Conservation (phyloP, 176 grass and related monocot genomes). For the Urochloa ruziziensis region DNA sequence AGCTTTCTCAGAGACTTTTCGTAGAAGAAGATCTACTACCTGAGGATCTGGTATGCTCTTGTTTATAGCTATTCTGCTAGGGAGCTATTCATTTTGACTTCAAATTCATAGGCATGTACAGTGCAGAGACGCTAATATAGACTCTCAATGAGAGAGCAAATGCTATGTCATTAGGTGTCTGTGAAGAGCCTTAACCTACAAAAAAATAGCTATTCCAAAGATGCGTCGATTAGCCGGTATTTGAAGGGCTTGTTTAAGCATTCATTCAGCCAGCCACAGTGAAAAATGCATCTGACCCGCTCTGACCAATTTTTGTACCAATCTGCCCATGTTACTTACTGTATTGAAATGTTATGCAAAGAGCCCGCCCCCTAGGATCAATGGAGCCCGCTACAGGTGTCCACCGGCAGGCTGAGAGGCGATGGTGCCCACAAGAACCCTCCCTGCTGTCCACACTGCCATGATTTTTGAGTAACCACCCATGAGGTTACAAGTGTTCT, state of each 20-base stretch:
- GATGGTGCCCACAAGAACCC: neutral
- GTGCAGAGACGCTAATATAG: neutral
- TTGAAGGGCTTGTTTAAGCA: neutral
- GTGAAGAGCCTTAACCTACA: neutral
- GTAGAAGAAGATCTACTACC: constrained; percentile 70
- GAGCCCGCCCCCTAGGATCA: neutral
- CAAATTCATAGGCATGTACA: neutral
- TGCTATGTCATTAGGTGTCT: neutral
- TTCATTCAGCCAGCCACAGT: neutral
- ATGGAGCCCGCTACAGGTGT: too few species aligned
- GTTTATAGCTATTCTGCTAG: neutral
- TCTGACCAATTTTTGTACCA: neutral
- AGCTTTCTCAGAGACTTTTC: constrained; percentile 74
- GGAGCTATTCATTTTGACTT: neutral
- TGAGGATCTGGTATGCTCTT: constrained; percentile 55
- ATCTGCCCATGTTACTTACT: neutral
- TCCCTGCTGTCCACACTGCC: neutral
- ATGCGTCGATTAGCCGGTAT: neutral
- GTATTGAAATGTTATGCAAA: neutral
- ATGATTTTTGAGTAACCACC: neutral
- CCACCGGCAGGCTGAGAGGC: neutral
- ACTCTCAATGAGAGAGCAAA: neutral
- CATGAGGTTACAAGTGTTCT: neutral
- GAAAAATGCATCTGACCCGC: neutral
- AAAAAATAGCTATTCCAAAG: neutral